phyloP scores from a whole-genome alignment of 2,329 filamentous ascomycete species.

The Fusarium zealandicum region DNA sequence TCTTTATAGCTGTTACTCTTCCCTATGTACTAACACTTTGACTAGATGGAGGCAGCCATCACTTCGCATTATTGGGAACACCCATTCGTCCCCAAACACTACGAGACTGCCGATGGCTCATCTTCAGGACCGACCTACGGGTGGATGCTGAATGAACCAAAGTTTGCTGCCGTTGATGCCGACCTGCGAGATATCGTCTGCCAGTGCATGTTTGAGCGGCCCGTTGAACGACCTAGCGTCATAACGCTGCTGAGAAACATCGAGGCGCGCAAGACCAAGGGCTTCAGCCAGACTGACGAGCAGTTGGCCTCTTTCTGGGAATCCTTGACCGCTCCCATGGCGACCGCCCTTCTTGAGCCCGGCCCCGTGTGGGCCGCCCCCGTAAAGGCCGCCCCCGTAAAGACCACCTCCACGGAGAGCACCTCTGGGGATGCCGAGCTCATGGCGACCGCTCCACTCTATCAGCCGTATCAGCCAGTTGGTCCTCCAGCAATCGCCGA shows the following conservation, averaged over 20 bases:
- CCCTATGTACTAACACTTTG: constrained; percentile 7
- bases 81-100: constrained; percentile 17
- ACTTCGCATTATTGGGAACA: constrained; percentile 23
- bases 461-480: background rate
- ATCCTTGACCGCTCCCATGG: constrained; percentile 7
- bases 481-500: background rate
- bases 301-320: constrained; percentile 33
- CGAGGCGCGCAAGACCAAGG: constrained; percentile 24
- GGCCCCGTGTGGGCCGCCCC: too few species aligned
- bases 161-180: constrained; percentile 26
- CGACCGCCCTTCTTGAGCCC: background rate
- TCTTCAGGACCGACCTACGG: constrained; percentile 30
- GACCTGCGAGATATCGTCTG: constrained; percentile 35
- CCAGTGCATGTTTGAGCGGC: constrained; percentile 39
- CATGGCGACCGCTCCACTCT: too few species aligned
- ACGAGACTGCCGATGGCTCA: background rate
- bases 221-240: constrained; percentile 39
- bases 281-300: constrained; percentile 28
- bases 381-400: background rate
- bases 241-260: constrained; percentile 30
- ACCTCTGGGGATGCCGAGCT: too few species aligned
- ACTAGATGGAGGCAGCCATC: constrained; percentile 41
- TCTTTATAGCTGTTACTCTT: background rate
- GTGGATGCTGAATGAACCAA: constrained; percentile 22
- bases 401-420: too few species aligned